These are phyloP conservation scores for Arthrinium puccinioides DNA, from an alignment of 2,329 filamentous ascomycete species.

Conservation along the genomic window DNA sequence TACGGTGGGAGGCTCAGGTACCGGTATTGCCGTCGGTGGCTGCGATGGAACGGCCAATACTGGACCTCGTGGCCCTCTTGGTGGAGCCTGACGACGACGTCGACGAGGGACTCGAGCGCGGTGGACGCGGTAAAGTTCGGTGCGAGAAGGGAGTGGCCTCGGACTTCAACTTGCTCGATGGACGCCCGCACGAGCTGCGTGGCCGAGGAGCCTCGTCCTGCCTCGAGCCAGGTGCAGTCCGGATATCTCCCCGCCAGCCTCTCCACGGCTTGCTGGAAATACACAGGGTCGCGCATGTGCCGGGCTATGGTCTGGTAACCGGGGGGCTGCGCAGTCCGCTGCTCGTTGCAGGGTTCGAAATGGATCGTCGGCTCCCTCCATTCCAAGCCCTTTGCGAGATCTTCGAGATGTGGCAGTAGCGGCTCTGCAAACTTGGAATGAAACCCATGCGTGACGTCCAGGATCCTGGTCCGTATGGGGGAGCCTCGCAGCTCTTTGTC, in stretches of 20 bases:
- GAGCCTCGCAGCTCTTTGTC: not conserved
- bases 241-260: conserved; percentile 5
- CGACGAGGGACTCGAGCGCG: not conserved
- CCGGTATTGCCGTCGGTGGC: conserved; percentile 6
- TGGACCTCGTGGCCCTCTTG: conserved; percentile 3
- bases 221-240: conserved; percentile 8
- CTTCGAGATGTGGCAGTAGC: not conserved
- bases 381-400: conserved; percentile 1
- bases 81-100: conserved; percentile 3
- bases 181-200: conserved; percentile 4
- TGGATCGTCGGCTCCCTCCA: conserved; percentile 6
- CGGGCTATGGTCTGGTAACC: conserved; percentile 1
- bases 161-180: no score
- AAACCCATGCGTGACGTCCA: conserved; percentile 9
- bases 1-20: conserved; percentile 17
- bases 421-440: conserved; percentile 10
- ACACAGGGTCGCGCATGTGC: conserved; percentile 10
- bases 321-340: not conserved
- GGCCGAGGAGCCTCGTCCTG: conserved; percentile 9
- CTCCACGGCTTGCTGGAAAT: conserved; percentile 9
- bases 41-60: conserved; percentile 17
- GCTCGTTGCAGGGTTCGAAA: conserved; percentile 4
- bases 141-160: not conserved
- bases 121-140: not conserved
- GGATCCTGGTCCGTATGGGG: conserved; percentile 8